Conservation (phyloP, 1,284 basidiomycete species). For the Trichosporon ovoides region DNA sequence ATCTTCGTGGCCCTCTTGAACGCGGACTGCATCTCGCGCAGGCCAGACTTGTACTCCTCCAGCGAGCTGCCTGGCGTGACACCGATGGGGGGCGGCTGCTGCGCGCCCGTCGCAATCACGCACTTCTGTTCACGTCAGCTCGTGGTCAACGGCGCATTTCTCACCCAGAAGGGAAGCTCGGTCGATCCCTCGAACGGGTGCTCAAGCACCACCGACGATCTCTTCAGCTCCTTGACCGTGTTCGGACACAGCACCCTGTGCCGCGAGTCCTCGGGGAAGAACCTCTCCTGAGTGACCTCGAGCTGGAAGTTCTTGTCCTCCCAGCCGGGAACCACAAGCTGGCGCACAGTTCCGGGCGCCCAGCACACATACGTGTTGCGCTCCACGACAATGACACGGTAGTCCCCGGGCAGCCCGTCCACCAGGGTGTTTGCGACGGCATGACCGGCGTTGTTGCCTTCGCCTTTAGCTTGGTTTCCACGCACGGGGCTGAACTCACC, state of each 20-base stretch:
- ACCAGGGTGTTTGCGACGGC: conserved; percentile 37
- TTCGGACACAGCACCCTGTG: conserved; percentile 39
- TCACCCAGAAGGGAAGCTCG: conserved; percentile 45
- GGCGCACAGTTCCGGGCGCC: conserved; percentile 45
- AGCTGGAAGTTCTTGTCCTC: conserved; percentile 42
- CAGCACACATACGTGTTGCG: conserved; percentile 43
- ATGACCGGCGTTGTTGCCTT: conserved; percentile 41
- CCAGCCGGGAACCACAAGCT: conserved; percentile 48
- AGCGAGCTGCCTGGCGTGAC: conserved; percentile 27
- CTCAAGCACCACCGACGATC: conserved; percentile 39
- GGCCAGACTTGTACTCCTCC: conserved; percentile 22
- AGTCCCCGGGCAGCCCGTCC: conserved; percentile 38
- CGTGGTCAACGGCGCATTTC: conserved; percentile 5
- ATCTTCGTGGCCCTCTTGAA: conserved; percentile 38
- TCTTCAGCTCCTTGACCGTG: conserved; percentile 43
- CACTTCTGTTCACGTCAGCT: conserved; percentile 25
- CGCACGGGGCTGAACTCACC: conserved; percentile 20
- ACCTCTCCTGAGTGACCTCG: conserved; percentile 28
- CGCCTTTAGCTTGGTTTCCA: neutral
- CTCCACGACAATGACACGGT: conserved; percentile 51
- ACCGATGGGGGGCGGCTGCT: conserved; percentile 43
- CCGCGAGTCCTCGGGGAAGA: conserved; percentile 36
- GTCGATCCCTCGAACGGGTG: conserved; percentile 42
- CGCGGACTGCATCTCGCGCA: conserved; percentile 35
- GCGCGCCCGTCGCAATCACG: conserved; percentile 42